Evolutionary conservation across 306 rosid genomes (phyloP).

Genomic region (Sindora glabra): DNA sequence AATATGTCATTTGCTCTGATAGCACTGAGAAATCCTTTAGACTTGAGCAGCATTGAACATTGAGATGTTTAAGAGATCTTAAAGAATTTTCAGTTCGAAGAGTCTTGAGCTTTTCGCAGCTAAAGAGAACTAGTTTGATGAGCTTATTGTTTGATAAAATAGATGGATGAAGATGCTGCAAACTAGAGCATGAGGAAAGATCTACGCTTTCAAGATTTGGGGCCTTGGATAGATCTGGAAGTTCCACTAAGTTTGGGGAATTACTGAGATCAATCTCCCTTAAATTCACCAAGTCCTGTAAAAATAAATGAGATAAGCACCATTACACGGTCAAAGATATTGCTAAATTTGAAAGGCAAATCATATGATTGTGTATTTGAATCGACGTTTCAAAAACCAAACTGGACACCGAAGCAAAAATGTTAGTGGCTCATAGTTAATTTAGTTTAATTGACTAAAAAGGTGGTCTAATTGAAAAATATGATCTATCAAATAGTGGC

Average conservation of each 20-base stretch:
- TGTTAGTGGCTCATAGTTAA: no score
- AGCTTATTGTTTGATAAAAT: not conserved
- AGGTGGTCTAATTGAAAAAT: no score
- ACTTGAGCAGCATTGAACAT: no score
- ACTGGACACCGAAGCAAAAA: no score
- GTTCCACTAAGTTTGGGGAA: not conserved
- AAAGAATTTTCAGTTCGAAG: not conserved
- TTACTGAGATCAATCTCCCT: not conserved
- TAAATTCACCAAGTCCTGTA: not conserved
- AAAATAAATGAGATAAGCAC: not conserved
- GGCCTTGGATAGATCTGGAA: not conserved
- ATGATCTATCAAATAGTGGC: no score
- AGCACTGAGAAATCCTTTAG: not conserved
- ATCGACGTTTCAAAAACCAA: no score
- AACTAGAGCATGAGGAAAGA: no score
- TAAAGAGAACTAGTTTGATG: not conserved
- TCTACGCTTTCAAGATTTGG: not conserved
- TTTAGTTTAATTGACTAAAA: no score
- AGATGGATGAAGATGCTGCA: not conserved
- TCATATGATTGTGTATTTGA: no score
- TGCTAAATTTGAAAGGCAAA: no score
- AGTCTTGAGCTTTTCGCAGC: not conserved
- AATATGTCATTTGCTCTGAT: not conserved
- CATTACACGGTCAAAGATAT: not conserved
- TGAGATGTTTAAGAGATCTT: no score